A percentile compares a stretch with the other conserved stretches of the same genome.
Conservation (phyloP, 192 early-diverging fungal species). For the Linderina pennispora region DNA sequence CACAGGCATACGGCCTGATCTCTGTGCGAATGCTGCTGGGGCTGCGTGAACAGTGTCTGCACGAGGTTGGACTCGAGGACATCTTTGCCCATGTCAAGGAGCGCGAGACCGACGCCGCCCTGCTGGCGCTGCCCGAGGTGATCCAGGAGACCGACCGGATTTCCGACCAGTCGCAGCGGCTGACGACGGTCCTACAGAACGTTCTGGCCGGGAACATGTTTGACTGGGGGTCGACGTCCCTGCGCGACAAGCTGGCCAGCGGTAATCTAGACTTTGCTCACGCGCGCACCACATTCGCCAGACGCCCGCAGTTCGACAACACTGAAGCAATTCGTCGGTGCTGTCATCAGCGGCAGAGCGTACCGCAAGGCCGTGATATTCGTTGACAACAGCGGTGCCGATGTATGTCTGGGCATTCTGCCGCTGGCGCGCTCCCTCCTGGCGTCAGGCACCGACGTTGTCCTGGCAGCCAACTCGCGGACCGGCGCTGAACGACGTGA, state of each 20-base stretch:
- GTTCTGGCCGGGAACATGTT: conserved; percentile 82
- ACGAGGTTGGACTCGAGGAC: conserved; percentile 75
- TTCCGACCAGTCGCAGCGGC: conserved; percentile 6
- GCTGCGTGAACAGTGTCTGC: conserved; percentile 75
- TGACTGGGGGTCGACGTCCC: conserved; percentile 66
- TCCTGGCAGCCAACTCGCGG: conserved; percentile 66
- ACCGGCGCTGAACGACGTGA: conserved; percentile 82
- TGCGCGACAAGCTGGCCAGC: conserved; percentile 52
- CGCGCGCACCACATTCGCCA: conserved; percentile 42
- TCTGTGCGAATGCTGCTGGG: conserved; percentile 66
- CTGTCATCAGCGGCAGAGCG: conserved; percentile 11
- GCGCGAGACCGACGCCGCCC: conserved; percentile 57
- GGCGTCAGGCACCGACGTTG: conserved; percentile 47
- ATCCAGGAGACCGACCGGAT: conserved; percentile 48
- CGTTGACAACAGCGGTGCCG: conserved; percentile 79
- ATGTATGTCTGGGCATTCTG: conserved; percentile 71
- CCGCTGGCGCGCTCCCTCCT: conserved; percentile 67
- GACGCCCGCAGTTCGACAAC: conserved; percentile 46
- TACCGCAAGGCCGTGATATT: conserved; percentile 67
- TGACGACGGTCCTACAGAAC: conserved; percentile 56
- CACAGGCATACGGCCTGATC: conserved; percentile 66
- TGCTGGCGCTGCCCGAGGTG: conserved; percentile 46
- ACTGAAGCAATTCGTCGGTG: conserved; percentile 33
- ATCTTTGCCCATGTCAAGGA: conserved; percentile 67
- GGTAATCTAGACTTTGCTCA: conserved; percentile 55